Evolutionary conservation across 2,329 filamentous ascomycete species (phyloP), one percentile per base, ranked within the genome.

Genomic region (Hypoxylon sp.): DNA sequence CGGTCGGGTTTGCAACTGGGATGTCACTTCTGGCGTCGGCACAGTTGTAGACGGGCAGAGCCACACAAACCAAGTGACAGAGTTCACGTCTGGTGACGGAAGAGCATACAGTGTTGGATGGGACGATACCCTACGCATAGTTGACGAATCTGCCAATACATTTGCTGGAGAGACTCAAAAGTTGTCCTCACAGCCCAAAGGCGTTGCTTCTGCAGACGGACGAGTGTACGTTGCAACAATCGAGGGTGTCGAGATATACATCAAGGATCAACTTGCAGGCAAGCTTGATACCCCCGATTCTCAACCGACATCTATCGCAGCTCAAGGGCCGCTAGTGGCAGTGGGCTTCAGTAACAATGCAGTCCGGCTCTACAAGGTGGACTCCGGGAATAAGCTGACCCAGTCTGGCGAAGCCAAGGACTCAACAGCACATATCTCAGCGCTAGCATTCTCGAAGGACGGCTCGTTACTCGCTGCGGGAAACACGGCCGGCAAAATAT

Each of bases 31-130:
- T 3, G 95, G 95, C 1, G 79, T 85, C 48, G 93, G 91, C 22
- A 86, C 89, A 31, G 86, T 88, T 11, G 87, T 97, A 10, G 92
- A 96, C 69, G 95, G 96, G 30, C 89, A 93, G 72, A 85, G 88
- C 2, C 96, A 98, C 80, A 92, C 92, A 6, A 97, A 95, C 79
- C 95, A 97, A 79, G 89, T 98, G 57, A 89, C 90, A 2, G 92
- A 92, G 56, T 91, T 99, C 71, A 84, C 91, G 2, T 83, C 89
- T 0, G 83, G 84, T 6, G 78, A 84, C 1, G 87, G 89, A 35
- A 87, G 89, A 72, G 88, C 94, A n/a, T 95, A 93, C 82, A 95
- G 91, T 76, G 92, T 95, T 59, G 95, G 91, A 70, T 99, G 95
- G 96, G 96, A 99, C 77, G 96, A 99, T 79, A 94, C 91, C 0